phyloP scores from a whole-genome alignment of 2,329 filamentous ascomycete genomes.

The Amesomyces nigricolor region DNA sequence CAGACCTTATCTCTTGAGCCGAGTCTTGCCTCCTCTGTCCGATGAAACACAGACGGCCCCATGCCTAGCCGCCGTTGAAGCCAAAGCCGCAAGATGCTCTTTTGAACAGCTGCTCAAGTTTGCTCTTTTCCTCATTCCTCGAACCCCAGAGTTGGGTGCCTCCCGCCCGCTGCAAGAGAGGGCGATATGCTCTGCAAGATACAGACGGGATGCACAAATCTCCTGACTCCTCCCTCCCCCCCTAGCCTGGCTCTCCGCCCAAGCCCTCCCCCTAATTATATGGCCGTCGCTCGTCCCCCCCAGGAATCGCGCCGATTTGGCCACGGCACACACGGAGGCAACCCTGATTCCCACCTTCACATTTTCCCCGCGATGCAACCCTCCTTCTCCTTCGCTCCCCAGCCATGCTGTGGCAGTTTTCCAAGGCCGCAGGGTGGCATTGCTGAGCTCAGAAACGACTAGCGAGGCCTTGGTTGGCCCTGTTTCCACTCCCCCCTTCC shows the following conservation, averaged over 20 bases:
- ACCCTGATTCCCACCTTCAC: conserved; percentile 1
- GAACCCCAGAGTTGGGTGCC: too few relatives aligned
- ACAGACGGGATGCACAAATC: background rate
- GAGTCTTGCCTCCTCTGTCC: conserved; percentile 22
- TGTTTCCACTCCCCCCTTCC: background rate
- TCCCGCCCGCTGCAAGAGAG: background rate
- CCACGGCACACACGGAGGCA: background rate
- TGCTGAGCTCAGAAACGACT: background rate
- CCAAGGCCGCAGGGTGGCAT: background rate
- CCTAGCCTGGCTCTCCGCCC: conserved; percentile 45
- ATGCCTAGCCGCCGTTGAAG: conserved; percentile 12
- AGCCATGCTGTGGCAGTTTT: background rate
- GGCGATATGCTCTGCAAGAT: too few relatives aligned
- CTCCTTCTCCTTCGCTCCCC: background rate
- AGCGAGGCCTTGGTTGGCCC: background rate
- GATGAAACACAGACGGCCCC: conserved; percentile 11
- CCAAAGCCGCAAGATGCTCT: background rate
- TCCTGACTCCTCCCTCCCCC: background rate
- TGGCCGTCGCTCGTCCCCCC: conserved; percentile 43
- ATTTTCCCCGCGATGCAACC: conserved; percentile 10
- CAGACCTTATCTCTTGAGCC: conserved; percentile 22
- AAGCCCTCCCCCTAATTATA: conserved; percentile 43
- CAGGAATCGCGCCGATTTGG: conserved; percentile 23
- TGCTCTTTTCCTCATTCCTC: background rate
- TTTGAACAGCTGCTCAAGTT: background rate